These are phyloP conservation scores for Helicocarpus griseus DNA, from an alignment of 2,329 filamentous ascomycete species.

Conservation along the genomic window DNA sequence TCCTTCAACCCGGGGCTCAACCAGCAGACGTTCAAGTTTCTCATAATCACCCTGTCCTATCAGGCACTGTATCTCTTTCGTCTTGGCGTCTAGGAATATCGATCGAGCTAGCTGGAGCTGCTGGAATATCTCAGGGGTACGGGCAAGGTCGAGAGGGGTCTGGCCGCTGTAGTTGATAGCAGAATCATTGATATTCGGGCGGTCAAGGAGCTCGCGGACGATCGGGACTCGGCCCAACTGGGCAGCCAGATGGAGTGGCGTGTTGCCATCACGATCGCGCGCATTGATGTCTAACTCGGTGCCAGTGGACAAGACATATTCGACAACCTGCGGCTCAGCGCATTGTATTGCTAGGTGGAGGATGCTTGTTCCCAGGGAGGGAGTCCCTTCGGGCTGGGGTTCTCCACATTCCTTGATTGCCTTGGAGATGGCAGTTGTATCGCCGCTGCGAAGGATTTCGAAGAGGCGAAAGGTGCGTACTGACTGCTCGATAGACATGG, in stretches of 20 bases:
- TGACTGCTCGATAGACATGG: conserved; percentile 71
- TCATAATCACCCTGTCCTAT: conserved; percentile 67
- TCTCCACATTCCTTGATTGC: conserved; percentile 55
- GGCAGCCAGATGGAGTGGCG: conserved; percentile 79
- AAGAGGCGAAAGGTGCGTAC: conserved; percentile 91
- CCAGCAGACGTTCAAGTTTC: conserved; percentile 65
- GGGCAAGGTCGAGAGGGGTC: conserved; percentile 75
- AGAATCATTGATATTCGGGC: conserved; percentile 78
- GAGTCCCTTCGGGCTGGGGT: conserved; percentile 38
- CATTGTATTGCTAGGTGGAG: conserved; percentile 93
- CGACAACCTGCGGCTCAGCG: conserved; percentile 82
- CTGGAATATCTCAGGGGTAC: conserved; percentile 92
- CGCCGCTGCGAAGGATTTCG: conserved; percentile 80
- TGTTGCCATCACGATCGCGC: conserved; percentile 88
- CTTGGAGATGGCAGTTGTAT: conserved; percentile 81
- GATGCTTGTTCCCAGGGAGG: conserved; percentile 64
- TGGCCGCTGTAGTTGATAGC: conserved; percentile 76
- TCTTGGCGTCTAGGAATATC: conserved; percentile 77
- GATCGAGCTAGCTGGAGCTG: conserved; percentile 83
- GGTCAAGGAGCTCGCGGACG: conserved; percentile 74
- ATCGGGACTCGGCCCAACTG: conserved; percentile 69
- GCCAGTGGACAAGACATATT: conserved; percentile 77
- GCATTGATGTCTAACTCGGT: conserved; percentile 74
- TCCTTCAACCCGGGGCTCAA: conserved; percentile 76
- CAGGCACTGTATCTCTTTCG: conserved; percentile 72